These are phyloP conservation scores for Tagetes patula DNA, from an alignment of 129 eudicot genomes.

Conservation along the genomic window DNA sequence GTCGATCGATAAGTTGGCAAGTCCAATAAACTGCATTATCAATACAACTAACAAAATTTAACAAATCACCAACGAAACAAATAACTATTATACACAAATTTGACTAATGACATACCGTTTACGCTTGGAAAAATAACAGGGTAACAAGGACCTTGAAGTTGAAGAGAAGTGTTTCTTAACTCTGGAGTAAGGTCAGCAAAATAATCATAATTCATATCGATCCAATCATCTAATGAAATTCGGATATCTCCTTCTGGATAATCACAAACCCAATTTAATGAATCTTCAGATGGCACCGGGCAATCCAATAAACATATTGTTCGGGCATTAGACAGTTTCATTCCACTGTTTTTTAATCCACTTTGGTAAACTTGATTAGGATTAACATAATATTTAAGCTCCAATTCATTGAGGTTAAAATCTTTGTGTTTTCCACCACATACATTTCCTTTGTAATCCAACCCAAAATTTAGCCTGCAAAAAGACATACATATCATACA, in stretches of 20 bases:
- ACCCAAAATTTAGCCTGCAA: conserved; percentile 75
- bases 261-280: conserved; percentile 93
- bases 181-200: conserved; percentile 89
- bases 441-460: conserved; percentile 90
- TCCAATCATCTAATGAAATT: conserved; percentile 71
- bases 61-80: conserved; percentile 1
- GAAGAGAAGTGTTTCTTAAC: conserved; percentile 82
- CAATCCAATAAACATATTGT: conserved; percentile 85
- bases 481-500: conserved; percentile 26
- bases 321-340: conserved; percentile 62
- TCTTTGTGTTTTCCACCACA: conserved; percentile 86
- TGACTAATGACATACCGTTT: conserved; percentile 53
- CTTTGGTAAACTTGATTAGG: conserved; percentile 91
- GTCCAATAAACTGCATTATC: conserved; percentile 75
- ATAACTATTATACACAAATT: conserved; percentile 10
- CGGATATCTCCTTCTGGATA: conserved; percentile 94
- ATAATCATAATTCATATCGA: conserved; percentile 86
- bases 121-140: conserved; percentile 96
- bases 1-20: conserved; percentile 86
- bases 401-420: conserved; percentile 67
- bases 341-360: conserved; percentile 60
- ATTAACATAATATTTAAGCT: conserved; percentile 75
- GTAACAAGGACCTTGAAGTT: conserved; percentile 97
- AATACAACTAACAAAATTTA: neutral
- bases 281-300: conserved; percentile 84